Evolutionary conservation across 257 asterid genomes (phyloP).

Genomic region (Salvia splendens): DNA sequence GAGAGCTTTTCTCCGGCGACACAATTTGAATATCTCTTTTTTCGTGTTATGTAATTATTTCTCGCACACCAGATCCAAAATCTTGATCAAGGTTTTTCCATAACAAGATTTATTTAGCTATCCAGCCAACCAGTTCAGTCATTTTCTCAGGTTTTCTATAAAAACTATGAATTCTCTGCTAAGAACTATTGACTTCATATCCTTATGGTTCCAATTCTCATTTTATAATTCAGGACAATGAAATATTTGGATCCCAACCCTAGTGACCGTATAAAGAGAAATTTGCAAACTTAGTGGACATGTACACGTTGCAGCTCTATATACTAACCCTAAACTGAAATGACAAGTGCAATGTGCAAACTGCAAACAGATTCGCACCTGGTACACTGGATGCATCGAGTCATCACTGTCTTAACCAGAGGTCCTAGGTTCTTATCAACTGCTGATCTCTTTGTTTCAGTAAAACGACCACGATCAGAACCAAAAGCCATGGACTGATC

Average conservation of each 20-base stretch:
- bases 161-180: not conserved
- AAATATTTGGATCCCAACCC: conserved; percentile 5
- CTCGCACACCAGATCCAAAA: too few relatives aligned
- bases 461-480: conserved; percentile 93
- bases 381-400: conserved; percentile 93
- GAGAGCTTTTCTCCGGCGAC: too few relatives aligned
- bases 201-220: conserved; percentile 3
- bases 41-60: too few relatives aligned
- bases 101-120: not conserved
- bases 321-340: conserved; percentile 1
- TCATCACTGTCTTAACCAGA: conserved; percentile 94
- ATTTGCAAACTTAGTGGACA: not conserved
- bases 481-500: conserved; percentile 99
- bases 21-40: too few relatives aligned
- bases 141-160: not conserved
- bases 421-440: conserved; percentile 98
- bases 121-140: conserved; percentile 18
- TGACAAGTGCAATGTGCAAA: conserved; percentile 8
- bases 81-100: not conserved
- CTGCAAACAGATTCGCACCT: conserved; percentile 43
- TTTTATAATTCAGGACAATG: conserved; percentile 5
- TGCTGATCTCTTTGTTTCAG: conserved; percentile 89
- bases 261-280: not conserved
- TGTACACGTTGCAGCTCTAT: not conserved
- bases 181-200: not conserved